Conservation (phyloP, 805 yeast genomes). For the Sugiyamaella chiloensis region DNA sequence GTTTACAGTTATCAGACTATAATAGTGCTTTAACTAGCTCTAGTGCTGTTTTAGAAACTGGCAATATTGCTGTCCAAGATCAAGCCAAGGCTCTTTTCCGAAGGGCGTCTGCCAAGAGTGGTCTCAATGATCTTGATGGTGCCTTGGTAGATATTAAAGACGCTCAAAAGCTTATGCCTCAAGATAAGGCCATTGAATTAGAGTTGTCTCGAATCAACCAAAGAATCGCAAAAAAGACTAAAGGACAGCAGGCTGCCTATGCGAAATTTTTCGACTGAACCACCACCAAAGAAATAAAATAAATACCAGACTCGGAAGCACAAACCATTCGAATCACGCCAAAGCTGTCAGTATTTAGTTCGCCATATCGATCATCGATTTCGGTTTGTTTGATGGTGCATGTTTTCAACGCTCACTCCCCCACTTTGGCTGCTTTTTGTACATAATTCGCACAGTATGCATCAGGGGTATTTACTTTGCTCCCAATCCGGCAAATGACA, state of each 20-base stretch:
- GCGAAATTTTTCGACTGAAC: constrained; percentile 39
- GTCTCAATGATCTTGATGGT: constrained; percentile 62
- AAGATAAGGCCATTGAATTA: constrained; percentile 66
- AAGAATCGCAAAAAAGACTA: constrained; percentile 49
- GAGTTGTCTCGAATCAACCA: constrained; percentile 60
- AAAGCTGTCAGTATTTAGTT: too few relatives aligned
- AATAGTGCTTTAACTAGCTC: constrained; percentile 57
- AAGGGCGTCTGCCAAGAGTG: constrained; percentile 70
- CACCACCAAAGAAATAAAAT: too few relatives aligned
- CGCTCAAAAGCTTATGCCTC: constrained; percentile 63
- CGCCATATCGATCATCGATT: too few relatives aligned
- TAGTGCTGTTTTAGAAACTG: constrained; percentile 61
- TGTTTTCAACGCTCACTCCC: too few relatives aligned
- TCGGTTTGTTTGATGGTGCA: too few relatives aligned
- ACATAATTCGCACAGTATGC: too few relatives aligned
- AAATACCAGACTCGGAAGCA: too few relatives aligned
- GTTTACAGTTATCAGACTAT: constrained; percentile 58
- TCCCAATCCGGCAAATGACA: constrained; percentile 1
- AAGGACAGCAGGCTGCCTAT: constrained; percentile 41
- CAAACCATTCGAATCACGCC: too few relatives aligned
- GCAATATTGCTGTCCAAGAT: constrained; percentile 56
- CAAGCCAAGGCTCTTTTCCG: constrained; percentile 85
- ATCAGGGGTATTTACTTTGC: constrained; percentile 1
- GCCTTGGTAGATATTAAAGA: constrained; percentile 64
- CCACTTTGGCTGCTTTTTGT: too few relatives aligned